Percentiles rank a stretch among this genome's conserved stretches.
phyloP scores from a whole-genome alignment of 2,329 filamentous ascomycete genomes.

The Harringtonia aguacate region DNA sequence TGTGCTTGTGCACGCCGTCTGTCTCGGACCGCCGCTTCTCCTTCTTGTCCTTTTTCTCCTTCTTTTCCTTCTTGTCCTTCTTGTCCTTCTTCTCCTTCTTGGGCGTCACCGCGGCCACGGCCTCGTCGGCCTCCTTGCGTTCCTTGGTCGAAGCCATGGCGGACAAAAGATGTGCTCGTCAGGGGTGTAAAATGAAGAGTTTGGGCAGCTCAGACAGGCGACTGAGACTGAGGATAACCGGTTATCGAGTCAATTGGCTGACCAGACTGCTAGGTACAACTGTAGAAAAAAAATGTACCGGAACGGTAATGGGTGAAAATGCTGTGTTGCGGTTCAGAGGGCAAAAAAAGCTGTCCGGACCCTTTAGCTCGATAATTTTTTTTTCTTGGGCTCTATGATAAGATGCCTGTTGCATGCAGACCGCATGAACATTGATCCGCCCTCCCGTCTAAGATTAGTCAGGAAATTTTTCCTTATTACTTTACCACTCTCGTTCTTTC shows the following conservation, averaged over 20 bases:
- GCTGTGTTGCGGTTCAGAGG: neutral
- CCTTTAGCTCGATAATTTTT: too few relatives aligned
- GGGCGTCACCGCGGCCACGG: neutral
- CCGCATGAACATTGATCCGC: too few relatives aligned
- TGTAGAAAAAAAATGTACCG: too few relatives aligned
- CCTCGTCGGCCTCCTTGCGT: slow-evolving; percentile 12
- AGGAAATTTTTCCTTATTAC: too few relatives aligned
- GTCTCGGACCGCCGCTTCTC: slow-evolving; percentile 43
- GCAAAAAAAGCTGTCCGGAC: neutral
- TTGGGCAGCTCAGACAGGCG: too few relatives aligned
- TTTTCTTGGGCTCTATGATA: too few relatives aligned
- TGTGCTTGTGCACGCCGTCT: slow-evolving; percentile 40
- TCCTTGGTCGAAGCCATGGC: slow-evolving; percentile 11
- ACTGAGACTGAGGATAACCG: too few relatives aligned
- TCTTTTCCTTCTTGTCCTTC: slow-evolving; percentile 14
- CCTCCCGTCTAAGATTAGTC: neutral
- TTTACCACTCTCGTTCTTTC: too few relatives aligned
- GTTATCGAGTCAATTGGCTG: neutral
- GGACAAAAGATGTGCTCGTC: too few relatives aligned
- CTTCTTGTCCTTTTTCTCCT: slow-evolving; percentile 47
- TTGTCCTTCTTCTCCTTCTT: slow-evolving; percentile 10
- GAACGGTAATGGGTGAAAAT: too few relatives aligned
- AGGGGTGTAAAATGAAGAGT: too few relatives aligned
- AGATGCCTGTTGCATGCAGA: neutral
- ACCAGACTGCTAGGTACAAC: too few relatives aligned